Conservation (phyloP, 257 asterid genomes). For the Henckelia pumila region DNA sequence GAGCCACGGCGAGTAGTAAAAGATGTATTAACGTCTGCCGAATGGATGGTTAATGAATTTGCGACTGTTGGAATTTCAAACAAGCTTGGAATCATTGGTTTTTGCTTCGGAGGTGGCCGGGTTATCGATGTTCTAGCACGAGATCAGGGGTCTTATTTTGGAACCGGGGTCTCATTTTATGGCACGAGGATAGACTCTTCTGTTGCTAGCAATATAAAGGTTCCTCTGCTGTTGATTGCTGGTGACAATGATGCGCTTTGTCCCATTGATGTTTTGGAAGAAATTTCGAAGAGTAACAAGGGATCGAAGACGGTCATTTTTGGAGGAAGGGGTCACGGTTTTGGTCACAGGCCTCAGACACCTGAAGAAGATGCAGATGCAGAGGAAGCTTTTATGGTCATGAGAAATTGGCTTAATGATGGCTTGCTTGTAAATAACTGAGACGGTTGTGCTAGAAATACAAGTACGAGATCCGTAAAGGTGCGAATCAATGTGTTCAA, state of each 20-base stretch:
- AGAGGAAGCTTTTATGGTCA: constrained; percentile 34
- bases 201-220: constrained; percentile 42
- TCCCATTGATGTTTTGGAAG: constrained; percentile 42
- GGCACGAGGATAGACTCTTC: constrained; percentile 55
- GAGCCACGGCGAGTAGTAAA: constrained; percentile 33
- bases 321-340: constrained; percentile 60
- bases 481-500: no score
- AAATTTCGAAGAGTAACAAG: constrained; percentile 31
- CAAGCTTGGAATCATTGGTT: constrained; percentile 72
- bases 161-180: constrained; percentile 74
- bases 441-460: constrained; percentile 9
- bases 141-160: constrained; percentile 53
- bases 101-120: constrained; percentile 78
- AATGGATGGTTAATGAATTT: constrained; percentile 67
- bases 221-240: constrained; percentile 51
- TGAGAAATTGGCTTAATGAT: not conserved
- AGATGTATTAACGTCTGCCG: constrained; percentile 52
- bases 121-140: constrained; percentile 60
- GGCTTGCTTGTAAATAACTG: constrained; percentile 26
- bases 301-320: constrained; percentile 41
- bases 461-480: not conserved
- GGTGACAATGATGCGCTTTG: constrained; percentile 67
- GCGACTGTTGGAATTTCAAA: constrained; percentile 58
- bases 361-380: constrained; percentile 82
- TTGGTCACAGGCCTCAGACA: constrained; percentile 68